These are phyloP conservation scores for Trichosporon sp. DNA, from an alignment of 1,284 basidiomycete species.

Conservation along the genomic window DNA sequence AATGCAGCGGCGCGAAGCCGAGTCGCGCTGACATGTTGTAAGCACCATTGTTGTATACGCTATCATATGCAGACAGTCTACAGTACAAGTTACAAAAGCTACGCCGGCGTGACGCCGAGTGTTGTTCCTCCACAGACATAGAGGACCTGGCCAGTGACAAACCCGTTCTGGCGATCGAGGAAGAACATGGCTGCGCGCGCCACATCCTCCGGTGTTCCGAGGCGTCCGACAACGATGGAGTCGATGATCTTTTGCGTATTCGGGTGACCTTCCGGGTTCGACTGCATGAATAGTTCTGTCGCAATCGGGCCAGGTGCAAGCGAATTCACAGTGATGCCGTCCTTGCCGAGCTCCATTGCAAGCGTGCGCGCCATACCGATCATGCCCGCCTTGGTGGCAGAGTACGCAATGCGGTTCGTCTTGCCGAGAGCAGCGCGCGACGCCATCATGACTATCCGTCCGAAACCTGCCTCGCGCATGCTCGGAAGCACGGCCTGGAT, in stretches of 20 bases:
- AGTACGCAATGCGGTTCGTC: conserved; percentile 80
- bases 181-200: conserved; percentile 79
- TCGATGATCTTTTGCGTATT: conserved; percentile 81
- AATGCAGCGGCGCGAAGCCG: conserved; percentile 25
- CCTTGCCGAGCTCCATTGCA: conserved; percentile 69
- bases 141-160: conserved; percentile 29
- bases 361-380: conserved; percentile 67
- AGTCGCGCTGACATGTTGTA: conserved; percentile 19
- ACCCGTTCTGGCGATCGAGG: conserved; percentile 59
- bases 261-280: conserved; percentile 51
- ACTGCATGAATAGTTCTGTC: conserved; percentile 66
- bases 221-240: conserved; percentile 84
- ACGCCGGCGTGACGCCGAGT: conserved; percentile 26
- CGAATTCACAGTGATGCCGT: conserved; percentile 83
- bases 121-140: conserved; percentile 31
- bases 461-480: conserved; percentile 24
- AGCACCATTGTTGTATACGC: conserved; percentile 12
- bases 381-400: conserved; percentile 81
- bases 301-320: conserved; percentile 89
- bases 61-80: conserved; percentile 17
- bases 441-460: conserved; percentile 31
- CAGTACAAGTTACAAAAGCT: neutral
- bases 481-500: conserved; percentile 22
- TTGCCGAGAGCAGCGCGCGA: conserved; percentile 30
- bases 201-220: conserved; percentile 86